A percentile compares a stretch with the other conserved stretches of the same genome.
phyloP scores from a whole-genome alignment of 73 alveolate species.

The Paramecium sonneborni region DNA sequence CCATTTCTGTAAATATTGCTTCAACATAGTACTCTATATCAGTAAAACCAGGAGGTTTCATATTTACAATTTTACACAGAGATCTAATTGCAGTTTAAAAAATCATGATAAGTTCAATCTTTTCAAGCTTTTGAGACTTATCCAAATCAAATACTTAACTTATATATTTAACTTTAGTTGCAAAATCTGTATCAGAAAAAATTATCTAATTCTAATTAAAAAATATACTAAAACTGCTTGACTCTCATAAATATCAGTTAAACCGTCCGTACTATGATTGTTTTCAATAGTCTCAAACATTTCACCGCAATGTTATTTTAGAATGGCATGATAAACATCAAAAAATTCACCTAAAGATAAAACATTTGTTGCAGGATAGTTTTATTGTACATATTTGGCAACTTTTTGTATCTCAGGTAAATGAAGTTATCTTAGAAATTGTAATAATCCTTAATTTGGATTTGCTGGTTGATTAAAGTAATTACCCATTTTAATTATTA shows the following conservation, averaged over 20 bases:
- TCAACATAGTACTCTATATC: background rate
- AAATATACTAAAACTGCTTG: background rate
- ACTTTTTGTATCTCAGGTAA: background rate
- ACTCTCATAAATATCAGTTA: conserved; percentile 15
- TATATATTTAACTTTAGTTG: background rate
- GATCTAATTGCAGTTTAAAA: conserved; percentile 19
- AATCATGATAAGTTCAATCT: background rate
- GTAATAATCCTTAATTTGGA: background rate
- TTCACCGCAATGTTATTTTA: background rate
- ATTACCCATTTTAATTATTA: background rate
- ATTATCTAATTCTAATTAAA: background rate
- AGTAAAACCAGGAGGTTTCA: conserved; percentile 10
- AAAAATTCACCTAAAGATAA: background rate
- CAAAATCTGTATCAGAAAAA: background rate
- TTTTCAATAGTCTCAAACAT: conserved; percentile 8
- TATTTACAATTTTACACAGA: background rate
- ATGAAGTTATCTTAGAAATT: background rate
- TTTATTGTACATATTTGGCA: background rate
- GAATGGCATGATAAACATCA: conserved; percentile 15
- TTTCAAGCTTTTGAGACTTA: background rate
- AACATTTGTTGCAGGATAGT: background rate
- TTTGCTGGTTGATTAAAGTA: background rate
- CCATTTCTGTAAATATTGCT: conserved; percentile 7
- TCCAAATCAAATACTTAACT: background rate
- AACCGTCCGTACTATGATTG: background rate